phyloP scores from a whole-genome alignment of 208 protist species.

The Borovskyia barvae region DNA sequence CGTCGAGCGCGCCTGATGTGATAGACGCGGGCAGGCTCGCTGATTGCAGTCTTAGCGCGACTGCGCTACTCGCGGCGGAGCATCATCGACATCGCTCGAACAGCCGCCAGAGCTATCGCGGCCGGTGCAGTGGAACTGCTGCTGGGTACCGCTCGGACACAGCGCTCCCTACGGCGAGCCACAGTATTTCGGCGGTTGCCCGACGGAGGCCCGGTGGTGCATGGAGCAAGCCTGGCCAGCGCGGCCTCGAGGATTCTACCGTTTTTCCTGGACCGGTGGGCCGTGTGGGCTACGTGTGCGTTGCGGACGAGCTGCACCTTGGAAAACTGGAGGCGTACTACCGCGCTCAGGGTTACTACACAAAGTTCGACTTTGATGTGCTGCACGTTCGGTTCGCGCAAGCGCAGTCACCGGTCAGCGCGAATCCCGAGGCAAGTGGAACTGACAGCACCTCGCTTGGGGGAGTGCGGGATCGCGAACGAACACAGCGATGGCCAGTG shows the following conservation, averaged over 20 bases:
- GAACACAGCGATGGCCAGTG: background rate
- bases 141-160: conserved; percentile 25
- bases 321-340: conserved; percentile 65
- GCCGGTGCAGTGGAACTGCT: background rate
- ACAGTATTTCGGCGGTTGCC: background rate
- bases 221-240: conserved; percentile 26
- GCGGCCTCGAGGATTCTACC: conserved; percentile 17
- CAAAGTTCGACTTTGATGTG: conserved; percentile 79
- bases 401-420: conserved; percentile 6
- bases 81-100: conserved; percentile 19
- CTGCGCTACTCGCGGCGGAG: background rate
- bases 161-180: background rate
- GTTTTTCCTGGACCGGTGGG: conserved; percentile 25
- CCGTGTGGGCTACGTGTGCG: conserved; percentile 72
- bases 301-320: conserved; percentile 70
- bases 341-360: conserved; percentile 61
- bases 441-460: background rate
- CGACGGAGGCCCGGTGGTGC: conserved; percentile 16
- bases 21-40: background rate
- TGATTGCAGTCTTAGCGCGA: background rate
- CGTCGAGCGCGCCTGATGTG: conserved; percentile 20
- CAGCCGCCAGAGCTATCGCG: conserved; percentile 18
- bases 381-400: conserved; percentile 72
- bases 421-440: background rate
- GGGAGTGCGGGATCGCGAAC: conserved; percentile 5